Evolutionary conservation across 805 yeast genomes (phyloP), one percentile per base, ranked within the genome.

Genomic region (Tetrapisispora fleetii): DNA sequence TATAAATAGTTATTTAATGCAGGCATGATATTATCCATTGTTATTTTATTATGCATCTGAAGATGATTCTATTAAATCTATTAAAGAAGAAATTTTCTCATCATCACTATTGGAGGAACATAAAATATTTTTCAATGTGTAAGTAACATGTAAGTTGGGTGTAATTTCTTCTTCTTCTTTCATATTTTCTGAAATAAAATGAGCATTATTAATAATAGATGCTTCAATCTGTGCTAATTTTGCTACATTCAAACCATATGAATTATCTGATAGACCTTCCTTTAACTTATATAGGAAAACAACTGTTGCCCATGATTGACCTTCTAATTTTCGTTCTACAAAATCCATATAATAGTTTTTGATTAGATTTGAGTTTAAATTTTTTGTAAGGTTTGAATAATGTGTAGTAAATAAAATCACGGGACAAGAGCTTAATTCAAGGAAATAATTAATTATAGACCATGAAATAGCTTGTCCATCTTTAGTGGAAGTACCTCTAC

Each of bases 231-330:
- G 78, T 0, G 96, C 93, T 49, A 88, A 58, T 50, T 78, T 75
- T 0, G 96, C 96, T 37, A 87, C 95, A 59, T 89, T 86, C 35
- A 90, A 69, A 1, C 96, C 97, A 63, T 83, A 88, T 48, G 90
- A 85, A 48, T 81, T 75, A 39, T 76, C 66, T 37, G 84, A 76
- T 3, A 67, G 65, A 0, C 85, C 86, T 11, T 60, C 55, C 13
- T 61, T 72, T 30, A 80, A 55, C 41, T 71, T 72, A 61, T 79
- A 83, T 37, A 81, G 64, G 52, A 83, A 79, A 2, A 76, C 64
- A 16, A 81, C 70, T 22, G 69, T 68, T 0, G 66, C 60, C 55
- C 67, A 66, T 27, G 68, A 64, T n/a, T 61, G 69, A 2, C 67
- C 65, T 3, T 53, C 55, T 33, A 63, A 62, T n/a, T 58, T 54